Conservation (phyloP, 192 early-diverging fungal genomes). For the Umbelopsis sp. region DNA sequence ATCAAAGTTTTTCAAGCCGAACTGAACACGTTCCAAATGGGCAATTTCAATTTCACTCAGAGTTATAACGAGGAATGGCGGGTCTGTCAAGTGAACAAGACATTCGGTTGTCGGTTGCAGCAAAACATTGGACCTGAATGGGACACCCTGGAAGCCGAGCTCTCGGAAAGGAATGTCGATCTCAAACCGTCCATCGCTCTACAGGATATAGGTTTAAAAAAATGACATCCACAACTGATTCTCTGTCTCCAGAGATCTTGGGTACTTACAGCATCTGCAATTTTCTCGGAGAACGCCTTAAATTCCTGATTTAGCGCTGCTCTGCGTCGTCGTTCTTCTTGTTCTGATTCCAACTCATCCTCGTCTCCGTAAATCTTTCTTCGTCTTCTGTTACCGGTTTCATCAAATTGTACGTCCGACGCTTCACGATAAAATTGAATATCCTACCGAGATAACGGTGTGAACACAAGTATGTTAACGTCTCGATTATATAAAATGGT, state of each 20-base stretch:
- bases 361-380: constrained; percentile 94
- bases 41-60: constrained; percentile 92
- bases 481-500: neutral
- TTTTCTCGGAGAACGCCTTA: constrained; percentile 87
- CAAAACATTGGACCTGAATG: constrained; percentile 86
- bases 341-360: constrained; percentile 95
- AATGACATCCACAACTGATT: neutral
- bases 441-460: constrained; percentile 58
- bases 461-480: neutral
- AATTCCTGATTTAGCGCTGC: constrained; percentile 91
- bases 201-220: neutral
- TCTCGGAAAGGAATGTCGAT: constrained; percentile 94
- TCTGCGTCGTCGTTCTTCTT: constrained; percentile 89
- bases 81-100: constrained; percentile 93
- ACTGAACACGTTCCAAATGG: constrained; percentile 96
- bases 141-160: constrained; percentile 93
- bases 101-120: constrained; percentile 96
- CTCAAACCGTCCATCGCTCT: constrained; percentile 80
- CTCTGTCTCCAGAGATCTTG: too few relatives aligned
- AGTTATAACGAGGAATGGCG: constrained; percentile 89
- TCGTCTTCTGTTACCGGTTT: constrained; percentile 92
- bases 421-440: constrained; percentile 99
- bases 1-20: constrained; percentile 98
- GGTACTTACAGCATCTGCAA: constrained; percentile 70
- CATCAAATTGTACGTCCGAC: constrained; percentile 92